Conservation (phyloP, 1,284 basidiomycete species). For the Cerioporus squamosus region DNA sequence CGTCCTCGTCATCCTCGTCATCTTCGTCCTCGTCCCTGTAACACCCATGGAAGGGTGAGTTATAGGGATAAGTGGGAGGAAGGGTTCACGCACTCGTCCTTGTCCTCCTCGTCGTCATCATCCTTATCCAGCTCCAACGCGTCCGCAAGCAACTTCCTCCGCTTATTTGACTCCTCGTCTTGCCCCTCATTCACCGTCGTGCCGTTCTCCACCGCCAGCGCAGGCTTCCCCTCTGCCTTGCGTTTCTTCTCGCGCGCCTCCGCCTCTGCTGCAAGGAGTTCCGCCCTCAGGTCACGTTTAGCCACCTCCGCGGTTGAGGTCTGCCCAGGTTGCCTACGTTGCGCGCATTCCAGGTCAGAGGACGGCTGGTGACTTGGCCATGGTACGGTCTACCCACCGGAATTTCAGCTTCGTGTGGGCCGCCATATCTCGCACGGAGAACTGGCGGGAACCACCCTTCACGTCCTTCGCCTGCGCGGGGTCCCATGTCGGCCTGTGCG, state of each 20-base stretch:
- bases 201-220: constrained; percentile 35
- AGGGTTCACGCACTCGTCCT: constrained; percentile 48
- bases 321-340: constrained; percentile 79
- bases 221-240: constrained; percentile 77
- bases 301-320: constrained; percentile 77
- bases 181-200: constrained; percentile 8
- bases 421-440: constrained; percentile 89
- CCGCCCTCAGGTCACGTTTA: constrained; percentile 80
- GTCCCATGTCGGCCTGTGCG: constrained; percentile 90
- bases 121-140: constrained; percentile 87
- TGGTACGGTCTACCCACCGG: constrained; percentile 49
- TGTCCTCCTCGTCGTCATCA: constrained; percentile 63
- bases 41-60: too few relatives aligned
- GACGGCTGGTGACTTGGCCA: too few relatives aligned
- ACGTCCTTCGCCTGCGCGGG: constrained; percentile 85
- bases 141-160: constrained; percentile 68
- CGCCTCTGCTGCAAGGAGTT: constrained; percentile 82
- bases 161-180: constrained; percentile 37
- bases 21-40: constrained; percentile 48
- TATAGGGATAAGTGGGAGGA: not conserved
- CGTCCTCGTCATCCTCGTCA: constrained; percentile 60
- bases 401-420: constrained; percentile 97
- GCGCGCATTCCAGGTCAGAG: not conserved
- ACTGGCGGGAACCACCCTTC: constrained; percentile 87
- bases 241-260: constrained; percentile 87